These are phyloP conservation scores for Urtica urens DNA, from an alignment of 306 rosid genomes.

Conservation along the genomic window DNA sequence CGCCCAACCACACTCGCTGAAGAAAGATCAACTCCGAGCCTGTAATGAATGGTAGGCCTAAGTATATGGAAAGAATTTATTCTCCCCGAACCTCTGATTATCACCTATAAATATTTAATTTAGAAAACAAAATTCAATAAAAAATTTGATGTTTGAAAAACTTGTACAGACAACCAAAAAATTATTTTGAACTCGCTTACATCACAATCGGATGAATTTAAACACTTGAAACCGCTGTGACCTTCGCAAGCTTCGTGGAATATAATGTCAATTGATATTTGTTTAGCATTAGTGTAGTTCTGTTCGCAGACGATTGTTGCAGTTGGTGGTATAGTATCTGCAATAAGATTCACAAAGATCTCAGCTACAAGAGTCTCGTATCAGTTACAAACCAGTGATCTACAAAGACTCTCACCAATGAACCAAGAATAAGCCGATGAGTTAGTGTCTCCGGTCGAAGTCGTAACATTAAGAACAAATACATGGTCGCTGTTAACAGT, in stretches of 20 bases:
- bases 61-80: constrained; percentile 30
- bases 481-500: constrained; percentile 30
- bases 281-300: constrained; percentile 33
- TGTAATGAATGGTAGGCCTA: constrained; percentile 27
- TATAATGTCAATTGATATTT: constrained; percentile 28
- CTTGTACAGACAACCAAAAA: background rate
- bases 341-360: background rate
- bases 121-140: too few species aligned
- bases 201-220: constrained; percentile 49
- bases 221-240: constrained; percentile 41
- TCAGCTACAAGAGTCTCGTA: too few species aligned
- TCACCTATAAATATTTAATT: constrained; percentile 37
- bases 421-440: constrained; percentile 53
- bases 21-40: constrained; percentile 34
- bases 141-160: constrained; percentile 1
- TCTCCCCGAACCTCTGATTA: constrained; percentile 32
- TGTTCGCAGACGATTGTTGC: constrained; percentile 35
- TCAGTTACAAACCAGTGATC: background rate
- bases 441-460: constrained; percentile 30
- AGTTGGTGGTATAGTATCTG: constrained; percentile 54
- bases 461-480: constrained; percentile 38
- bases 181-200: constrained; percentile 27
- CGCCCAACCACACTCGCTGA: constrained; percentile 24
- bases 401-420: constrained; percentile 28
- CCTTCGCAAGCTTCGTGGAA: constrained; percentile 53